These are phyloP conservation scores for Pseudomassariella vexata DNA, from an alignment of 2,329 filamentous ascomycete genomes.

Conservation along the genomic window DNA sequence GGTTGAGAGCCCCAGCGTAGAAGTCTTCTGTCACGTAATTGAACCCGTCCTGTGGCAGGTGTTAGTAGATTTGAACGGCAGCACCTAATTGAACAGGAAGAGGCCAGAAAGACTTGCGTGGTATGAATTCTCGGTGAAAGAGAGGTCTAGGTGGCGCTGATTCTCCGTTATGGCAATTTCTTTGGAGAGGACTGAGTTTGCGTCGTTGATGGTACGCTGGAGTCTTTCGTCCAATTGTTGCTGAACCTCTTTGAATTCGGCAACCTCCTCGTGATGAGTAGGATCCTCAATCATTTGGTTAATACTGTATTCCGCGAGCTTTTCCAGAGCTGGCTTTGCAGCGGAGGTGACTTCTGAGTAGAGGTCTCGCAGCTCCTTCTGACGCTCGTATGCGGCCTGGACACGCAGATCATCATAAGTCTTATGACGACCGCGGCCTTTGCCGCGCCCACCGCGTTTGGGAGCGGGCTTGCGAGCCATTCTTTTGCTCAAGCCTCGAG, in stretches of 20 bases:
- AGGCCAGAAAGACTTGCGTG: too few species aligned
- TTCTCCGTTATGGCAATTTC: too few species aligned
- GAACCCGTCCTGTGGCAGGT: conserved; percentile 19
- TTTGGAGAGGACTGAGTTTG: too few species aligned
- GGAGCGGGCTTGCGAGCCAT: conserved; percentile 14
- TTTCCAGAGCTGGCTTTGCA: conserved; percentile 59
- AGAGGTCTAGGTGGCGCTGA: conserved; percentile 12
- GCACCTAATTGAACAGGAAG: too few species aligned
- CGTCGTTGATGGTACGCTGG: conserved; percentile 16
- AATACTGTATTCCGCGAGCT: conserved; percentile 56
- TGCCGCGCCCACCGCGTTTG: conserved; percentile 25
- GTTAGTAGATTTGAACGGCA: conserved; percentile 11
- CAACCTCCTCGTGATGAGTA: conserved; percentile 44
- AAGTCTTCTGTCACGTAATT: conserved; percentile 21
- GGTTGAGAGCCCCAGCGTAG: conserved; percentile 20
- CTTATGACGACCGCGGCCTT: conserved; percentile 44
- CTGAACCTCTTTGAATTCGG: conserved; percentile 47
- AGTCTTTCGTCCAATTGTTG: conserved; percentile 44
- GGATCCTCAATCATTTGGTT: conserved; percentile 51
- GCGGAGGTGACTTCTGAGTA: conserved; percentile 58
- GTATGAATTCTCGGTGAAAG: too few species aligned
- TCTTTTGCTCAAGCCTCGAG: conserved; percentile 18
- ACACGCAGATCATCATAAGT: conserved; percentile 47
- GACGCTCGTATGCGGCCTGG: conserved; percentile 56
- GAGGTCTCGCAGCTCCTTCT: conserved; percentile 59